These are phyloP conservation scores for Schizochytrium sp. DNA, from an alignment of 108 stramenopile species.

Conservation along the genomic window DNA sequence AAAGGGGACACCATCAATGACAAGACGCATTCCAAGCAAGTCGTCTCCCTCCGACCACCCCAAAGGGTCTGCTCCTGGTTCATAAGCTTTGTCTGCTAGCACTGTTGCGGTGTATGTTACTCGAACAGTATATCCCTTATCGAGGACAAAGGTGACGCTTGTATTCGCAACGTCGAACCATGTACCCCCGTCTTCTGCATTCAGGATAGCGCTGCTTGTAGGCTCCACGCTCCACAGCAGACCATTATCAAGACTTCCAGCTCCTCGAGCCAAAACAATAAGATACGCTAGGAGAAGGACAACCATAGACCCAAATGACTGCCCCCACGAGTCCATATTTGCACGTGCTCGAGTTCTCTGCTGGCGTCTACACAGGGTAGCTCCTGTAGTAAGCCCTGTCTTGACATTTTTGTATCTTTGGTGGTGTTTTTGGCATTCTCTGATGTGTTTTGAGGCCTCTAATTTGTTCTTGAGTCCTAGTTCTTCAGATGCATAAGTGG, in stretches of 20 bases:
- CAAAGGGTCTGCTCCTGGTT: slow-evolving; percentile 41
- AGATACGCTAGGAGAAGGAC: neutral
- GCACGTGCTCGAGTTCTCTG: too few relatives aligned
- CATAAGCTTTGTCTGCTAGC: neutral
- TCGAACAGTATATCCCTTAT: slow-evolving; percentile 16
- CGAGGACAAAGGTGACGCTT: slow-evolving; percentile 36
- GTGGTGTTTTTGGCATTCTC: too few relatives aligned
- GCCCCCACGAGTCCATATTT: too few relatives aligned
- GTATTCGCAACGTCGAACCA: slow-evolving; percentile 27
- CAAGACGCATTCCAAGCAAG: slow-evolving; percentile 52
- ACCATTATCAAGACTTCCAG: slow-evolving; percentile 18
- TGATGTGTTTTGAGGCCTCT: too few relatives aligned
- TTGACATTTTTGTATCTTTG: too few relatives aligned
- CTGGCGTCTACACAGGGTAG: too few relatives aligned
- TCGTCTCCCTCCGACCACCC: slow-evolving; percentile 22
- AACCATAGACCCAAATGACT: neutral
- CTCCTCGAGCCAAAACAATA: neutral
- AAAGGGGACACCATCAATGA: slow-evolving; percentile 61
- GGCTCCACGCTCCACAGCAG: slow-evolving; percentile 51
- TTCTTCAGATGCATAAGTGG: too few relatives aligned
- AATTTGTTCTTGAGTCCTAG: too few relatives aligned
- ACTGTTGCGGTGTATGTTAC: slow-evolving; percentile 43
- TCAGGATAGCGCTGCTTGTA: slow-evolving; percentile 13
- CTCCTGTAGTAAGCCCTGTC: too few relatives aligned
- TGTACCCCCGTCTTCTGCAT: neutral